Evolutionary conservation across 768 basidiomycete species (phyloP).

Genomic region (Hygrophoropsis aurantiaca): DNA sequence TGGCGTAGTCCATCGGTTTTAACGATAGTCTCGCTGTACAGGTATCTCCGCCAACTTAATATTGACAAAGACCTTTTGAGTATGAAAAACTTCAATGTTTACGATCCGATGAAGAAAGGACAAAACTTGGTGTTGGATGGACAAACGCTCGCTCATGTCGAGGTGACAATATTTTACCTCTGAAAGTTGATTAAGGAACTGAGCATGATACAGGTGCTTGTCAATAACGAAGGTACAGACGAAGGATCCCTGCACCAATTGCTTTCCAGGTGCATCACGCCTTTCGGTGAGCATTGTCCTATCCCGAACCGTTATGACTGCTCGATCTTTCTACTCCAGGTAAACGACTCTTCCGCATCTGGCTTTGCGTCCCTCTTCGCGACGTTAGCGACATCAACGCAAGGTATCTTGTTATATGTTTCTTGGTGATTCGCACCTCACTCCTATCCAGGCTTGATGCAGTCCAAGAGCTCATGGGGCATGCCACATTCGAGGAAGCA

Average conservation of each 20-base stretch:
- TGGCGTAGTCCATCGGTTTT: not conserved
- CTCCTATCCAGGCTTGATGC: slow-evolving; percentile 74
- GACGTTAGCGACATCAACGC: slow-evolving; percentile 85
- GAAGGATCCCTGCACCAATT: slow-evolving; percentile 88
- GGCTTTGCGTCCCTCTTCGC: slow-evolving; percentile 91
- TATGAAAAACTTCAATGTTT: slow-evolving; percentile 97
- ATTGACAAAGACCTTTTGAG: slow-evolving; percentile 94
- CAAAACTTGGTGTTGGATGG: slow-evolving; percentile 87
- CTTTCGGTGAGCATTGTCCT: slow-evolving; percentile 69
- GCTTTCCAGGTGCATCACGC: slow-evolving; percentile 81
- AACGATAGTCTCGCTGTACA: slow-evolving; percentile 26
- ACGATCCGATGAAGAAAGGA: slow-evolving; percentile 93
- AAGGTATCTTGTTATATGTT: slow-evolving; percentile 47
- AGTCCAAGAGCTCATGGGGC: slow-evolving; percentile 84
- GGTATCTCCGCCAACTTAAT: slow-evolving; percentile 90
- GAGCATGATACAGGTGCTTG: slow-evolving; percentile 53
- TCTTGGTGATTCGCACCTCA: slow-evolving; percentile 9
- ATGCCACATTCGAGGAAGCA: slow-evolving; percentile 71
- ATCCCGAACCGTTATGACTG: slow-evolving; percentile 7
- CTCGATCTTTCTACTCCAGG: slow-evolving; percentile 44
- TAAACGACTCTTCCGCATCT: slow-evolving; percentile 93
- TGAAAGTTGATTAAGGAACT: slow-evolving; percentile 5
- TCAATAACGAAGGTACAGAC: slow-evolving; percentile 92
- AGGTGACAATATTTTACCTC: slow-evolving; percentile 46
- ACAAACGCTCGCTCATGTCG: slow-evolving; percentile 92